Evolutionary conservation across 345 rosid genomes (phyloP).

Genomic region (Linum usitatissimum): DNA sequence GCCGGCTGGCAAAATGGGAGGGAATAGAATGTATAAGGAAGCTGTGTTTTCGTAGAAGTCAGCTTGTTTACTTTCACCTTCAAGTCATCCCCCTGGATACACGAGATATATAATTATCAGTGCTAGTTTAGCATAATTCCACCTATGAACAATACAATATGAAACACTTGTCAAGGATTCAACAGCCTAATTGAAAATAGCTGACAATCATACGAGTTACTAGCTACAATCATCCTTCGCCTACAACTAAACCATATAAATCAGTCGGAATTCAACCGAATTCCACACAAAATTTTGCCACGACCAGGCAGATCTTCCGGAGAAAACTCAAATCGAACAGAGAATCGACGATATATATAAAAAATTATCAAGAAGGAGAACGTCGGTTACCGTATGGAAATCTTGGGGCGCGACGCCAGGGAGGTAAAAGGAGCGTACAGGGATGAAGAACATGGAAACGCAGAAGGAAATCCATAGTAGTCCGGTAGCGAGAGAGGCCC

Average conservation of each 20-base stretch:
- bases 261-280: not conserved
- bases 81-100: slow-evolving; percentile 58
- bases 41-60: slow-evolving; percentile 85
- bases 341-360: not conserved
- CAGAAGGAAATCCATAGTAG: slow-evolving; percentile 20
- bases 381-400: slow-evolving; percentile 34
- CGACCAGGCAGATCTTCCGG: slow-evolving; percentile 3
- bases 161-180: not conserved
- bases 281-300: not conserved
- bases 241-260: not conserved
- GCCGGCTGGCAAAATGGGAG: slow-evolving; percentile 59
- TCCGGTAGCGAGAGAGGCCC: not conserved
- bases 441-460: slow-evolving; percentile 13
- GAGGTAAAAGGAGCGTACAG: slow-evolving; percentile 46
- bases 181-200: not conserved
- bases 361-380: not conserved
- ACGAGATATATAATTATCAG: not conserved
- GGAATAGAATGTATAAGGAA: slow-evolving; percentile 78
- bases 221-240: not conserved
- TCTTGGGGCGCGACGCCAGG: slow-evolving; percentile 76
- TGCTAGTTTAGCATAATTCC: not conserved
- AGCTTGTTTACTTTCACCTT: slow-evolving; percentile 86
- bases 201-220: not conserved
- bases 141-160: not conserved
- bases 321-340: slow-evolving; percentile 3